Conservation (phyloP, 1,284 basidiomycete genomes). For the Pseudozyma sp. region DNA sequence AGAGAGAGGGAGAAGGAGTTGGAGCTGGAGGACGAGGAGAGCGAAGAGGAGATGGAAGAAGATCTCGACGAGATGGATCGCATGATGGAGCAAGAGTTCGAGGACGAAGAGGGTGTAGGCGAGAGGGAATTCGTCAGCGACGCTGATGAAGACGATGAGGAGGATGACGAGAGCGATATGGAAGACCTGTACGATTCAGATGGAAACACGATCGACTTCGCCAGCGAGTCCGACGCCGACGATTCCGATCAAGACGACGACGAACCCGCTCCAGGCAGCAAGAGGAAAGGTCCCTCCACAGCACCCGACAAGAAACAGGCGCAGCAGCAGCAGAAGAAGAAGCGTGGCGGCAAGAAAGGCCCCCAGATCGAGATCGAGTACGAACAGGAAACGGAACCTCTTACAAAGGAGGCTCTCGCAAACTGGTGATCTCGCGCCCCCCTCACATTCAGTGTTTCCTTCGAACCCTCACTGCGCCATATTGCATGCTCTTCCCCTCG, state of each 20-base stretch:
- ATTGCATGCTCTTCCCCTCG: neutral
- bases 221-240: slow-evolving; percentile 31
- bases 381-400: slow-evolving; percentile 86
- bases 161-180: slow-evolving; percentile 52
- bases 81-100: slow-evolving; percentile 59
- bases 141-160: slow-evolving; percentile 61
- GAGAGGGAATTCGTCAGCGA: slow-evolving; percentile 65
- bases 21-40: slow-evolving; percentile 63
- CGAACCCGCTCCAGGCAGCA: slow-evolving; percentile 7
- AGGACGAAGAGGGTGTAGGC: slow-evolving; percentile 58
- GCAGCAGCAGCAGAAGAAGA: neutral
- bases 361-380: slow-evolving; percentile 88
- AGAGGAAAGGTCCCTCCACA: slow-evolving; percentile 6
- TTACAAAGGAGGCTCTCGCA: slow-evolving; percentile 69
- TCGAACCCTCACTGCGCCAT: no score
- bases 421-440: slow-evolving; percentile 49
- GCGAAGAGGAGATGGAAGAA: slow-evolving; percentile 64
- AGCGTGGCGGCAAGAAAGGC: slow-evolving; percentile 19
- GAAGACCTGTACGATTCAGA: slow-evolving; percentile 51
- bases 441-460: neutral
- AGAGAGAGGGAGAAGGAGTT: slow-evolving; percentile 43
- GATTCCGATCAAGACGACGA: slow-evolving; percentile 30
- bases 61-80: slow-evolving; percentile 62
- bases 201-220: slow-evolving; percentile 27
- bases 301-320: neutral